A percentile compares a stretch with the other conserved stretches of the same genome.
phyloP scores from a whole-genome alignment of 139 green algal genomes.

The Chlorella sp. region DNA sequence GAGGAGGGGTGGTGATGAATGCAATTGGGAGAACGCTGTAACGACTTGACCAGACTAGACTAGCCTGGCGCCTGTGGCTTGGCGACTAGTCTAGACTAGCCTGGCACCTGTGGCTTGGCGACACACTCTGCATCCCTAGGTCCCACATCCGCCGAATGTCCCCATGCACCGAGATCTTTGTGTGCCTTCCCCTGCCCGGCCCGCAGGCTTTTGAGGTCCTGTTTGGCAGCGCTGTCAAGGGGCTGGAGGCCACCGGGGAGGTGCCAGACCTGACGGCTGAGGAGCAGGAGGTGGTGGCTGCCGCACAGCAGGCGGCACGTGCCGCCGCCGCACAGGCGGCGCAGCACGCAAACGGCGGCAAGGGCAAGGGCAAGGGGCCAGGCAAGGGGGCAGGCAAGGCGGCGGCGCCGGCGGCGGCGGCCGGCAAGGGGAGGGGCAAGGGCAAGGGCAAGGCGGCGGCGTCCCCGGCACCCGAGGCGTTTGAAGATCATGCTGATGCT shows the following conservation, averaged over 20 bases:
- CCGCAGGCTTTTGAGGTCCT: slow-evolving; percentile 15
- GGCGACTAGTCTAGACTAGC: no score
- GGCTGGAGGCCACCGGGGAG: background rate
- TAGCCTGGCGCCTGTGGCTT: no score
- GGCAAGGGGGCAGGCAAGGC: background rate
- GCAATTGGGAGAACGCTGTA: no score
- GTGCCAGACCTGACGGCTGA: slow-evolving; percentile 11
- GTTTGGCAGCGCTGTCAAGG: slow-evolving; percentile 12
- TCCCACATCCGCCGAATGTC: no score
- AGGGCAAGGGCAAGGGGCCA: background rate
- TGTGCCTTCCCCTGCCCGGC: background rate
- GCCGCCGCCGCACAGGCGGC: background rate
- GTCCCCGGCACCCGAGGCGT: background rate
- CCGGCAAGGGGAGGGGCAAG: background rate
- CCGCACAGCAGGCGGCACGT: slow-evolving; percentile 5
- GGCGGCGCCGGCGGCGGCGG: background rate
- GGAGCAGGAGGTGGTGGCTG: slow-evolving; percentile 12
- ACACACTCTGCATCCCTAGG: no score
- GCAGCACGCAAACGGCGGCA: background rate
- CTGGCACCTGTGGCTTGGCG: no score
- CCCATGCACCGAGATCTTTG: no score
- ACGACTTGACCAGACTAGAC: no score
- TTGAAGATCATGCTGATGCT: background rate
- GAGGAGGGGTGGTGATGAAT: no score
- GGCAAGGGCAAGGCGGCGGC: background rate